These are phyloP conservation scores for Obelidium mucronatum DNA, from an alignment of 192 early-diverging fungal species.

Conservation along the genomic window DNA sequence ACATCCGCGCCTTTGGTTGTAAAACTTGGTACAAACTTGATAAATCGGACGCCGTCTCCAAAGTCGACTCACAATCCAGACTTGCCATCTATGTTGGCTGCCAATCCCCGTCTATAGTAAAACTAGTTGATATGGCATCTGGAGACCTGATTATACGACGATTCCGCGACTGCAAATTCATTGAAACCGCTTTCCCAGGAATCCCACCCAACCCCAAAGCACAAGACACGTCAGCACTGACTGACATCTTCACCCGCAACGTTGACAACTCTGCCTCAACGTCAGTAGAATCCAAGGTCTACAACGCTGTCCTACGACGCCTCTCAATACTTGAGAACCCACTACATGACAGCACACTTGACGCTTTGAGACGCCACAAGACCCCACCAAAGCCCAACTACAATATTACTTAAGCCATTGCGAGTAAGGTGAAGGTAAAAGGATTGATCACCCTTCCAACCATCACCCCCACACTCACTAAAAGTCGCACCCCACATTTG, in stretches of 20 bases:
- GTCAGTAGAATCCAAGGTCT: neutral
- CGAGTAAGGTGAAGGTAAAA: neutral
- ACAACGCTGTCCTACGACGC: neutral
- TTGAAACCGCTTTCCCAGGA: neutral
- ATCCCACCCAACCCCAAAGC: neutral
- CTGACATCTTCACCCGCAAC: neutral
- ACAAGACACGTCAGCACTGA: neutral
- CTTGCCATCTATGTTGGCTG: conserved; percentile 4
- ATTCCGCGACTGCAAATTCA: neutral
- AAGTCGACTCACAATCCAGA: neutral
- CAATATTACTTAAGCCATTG: neutral
- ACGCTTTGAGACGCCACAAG: neutral
- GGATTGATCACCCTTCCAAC: neutral
- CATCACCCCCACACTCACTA: neutral
- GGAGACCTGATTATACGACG: neutral
- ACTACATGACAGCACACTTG: neutral
- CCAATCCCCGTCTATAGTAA: neutral
- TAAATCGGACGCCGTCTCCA: neutral
- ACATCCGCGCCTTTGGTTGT: conserved; percentile 7
- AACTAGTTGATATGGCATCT: neutral
- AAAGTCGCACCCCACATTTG: neutral
- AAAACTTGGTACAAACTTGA: neutral
- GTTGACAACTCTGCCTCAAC: neutral
- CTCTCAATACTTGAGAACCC: neutral
- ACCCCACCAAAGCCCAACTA: neutral